Evolutionary conservation across 139 green algal genomes (phyloP).

Genomic region (Tetradesmus obliquus): DNA sequence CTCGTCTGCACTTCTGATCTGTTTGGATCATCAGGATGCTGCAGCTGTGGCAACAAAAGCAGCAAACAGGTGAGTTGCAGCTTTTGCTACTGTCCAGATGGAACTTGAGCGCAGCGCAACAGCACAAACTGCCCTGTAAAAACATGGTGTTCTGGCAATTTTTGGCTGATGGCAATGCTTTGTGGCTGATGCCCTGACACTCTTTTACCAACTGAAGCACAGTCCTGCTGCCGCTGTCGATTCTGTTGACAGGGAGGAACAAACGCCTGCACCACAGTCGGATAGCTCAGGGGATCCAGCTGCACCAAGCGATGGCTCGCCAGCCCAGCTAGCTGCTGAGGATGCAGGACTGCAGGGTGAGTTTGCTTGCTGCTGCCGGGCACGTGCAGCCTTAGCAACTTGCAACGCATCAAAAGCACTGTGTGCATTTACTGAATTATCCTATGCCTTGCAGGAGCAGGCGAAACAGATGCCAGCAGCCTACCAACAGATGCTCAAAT

Average conservation of each 20-base stretch:
- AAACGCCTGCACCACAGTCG: not conserved
- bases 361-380: not conserved
- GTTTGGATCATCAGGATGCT: not conserved
- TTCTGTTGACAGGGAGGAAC: not conserved
- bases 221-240: not conserved
- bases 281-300: not conserved
- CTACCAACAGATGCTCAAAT: not conserved
- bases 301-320: not conserved
- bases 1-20: conserved; percentile 32
- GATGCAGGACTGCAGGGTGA: not conserved
- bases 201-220: not conserved
- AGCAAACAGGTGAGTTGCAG: not conserved
- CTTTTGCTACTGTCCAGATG: not conserved
- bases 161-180: not conserved
- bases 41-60: not conserved
- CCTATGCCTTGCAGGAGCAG: not conserved
- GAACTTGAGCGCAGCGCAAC: not conserved
- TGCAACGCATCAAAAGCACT: not conserved
- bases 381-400: not conserved
- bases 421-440: too few relatives aligned
- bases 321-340: not conserved
- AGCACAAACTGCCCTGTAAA: not conserved
- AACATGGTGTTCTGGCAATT: not conserved
- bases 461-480: too few relatives aligned
- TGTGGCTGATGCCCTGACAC: not conserved